Evolutionary conservation across 805 yeast genomes (phyloP).

Genomic region (Martiniozyma abietophila): DNA sequence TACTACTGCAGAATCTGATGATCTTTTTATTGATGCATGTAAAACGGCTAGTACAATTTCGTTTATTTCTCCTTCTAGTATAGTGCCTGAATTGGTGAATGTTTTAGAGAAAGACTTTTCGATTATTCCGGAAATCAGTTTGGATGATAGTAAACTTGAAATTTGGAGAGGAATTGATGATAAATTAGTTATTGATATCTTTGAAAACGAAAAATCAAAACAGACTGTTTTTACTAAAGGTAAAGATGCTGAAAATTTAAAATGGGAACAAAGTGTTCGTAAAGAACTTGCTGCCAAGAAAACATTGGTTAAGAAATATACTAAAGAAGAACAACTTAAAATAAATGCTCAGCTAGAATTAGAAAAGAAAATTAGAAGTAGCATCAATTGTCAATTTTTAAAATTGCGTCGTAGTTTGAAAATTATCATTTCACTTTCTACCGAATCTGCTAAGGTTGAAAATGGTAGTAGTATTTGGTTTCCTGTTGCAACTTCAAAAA

Average conservation of each 20-base stretch:
- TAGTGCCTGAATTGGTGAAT: constrained; percentile 42
- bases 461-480: constrained; percentile 68
- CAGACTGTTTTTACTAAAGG: constrained; percentile 46
- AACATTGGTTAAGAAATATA: constrained; percentile 39
- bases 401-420: constrained; percentile 40
- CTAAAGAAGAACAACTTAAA: constrained; percentile 65
- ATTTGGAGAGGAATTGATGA: constrained; percentile 71
- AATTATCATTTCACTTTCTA: constrained; percentile 45
- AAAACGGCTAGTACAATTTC: constrained; percentile 39
- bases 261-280: constrained; percentile 85
- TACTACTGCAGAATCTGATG: constrained; percentile 10
- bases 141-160: constrained; percentile 41
- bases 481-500: constrained; percentile 46
- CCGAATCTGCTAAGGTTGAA: constrained; percentile 40
- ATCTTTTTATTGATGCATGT: constrained; percentile 40
- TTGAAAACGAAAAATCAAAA: constrained; percentile 33
- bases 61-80: constrained; percentile 49
- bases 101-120: constrained; percentile 37
- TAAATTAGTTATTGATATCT: constrained; percentile 55
- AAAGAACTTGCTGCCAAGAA: constrained; percentile 56
- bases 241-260: constrained; percentile 73
- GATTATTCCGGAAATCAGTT: constrained; percentile 23
- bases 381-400: constrained; percentile 31
- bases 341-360: constrained; percentile 54
- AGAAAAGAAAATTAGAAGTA: constrained; percentile 49